These are phyloP conservation scores for Cerioporus squamosus DNA, from an alignment of 1,284 basidiomycete genomes.

Conservation along the genomic window DNA sequence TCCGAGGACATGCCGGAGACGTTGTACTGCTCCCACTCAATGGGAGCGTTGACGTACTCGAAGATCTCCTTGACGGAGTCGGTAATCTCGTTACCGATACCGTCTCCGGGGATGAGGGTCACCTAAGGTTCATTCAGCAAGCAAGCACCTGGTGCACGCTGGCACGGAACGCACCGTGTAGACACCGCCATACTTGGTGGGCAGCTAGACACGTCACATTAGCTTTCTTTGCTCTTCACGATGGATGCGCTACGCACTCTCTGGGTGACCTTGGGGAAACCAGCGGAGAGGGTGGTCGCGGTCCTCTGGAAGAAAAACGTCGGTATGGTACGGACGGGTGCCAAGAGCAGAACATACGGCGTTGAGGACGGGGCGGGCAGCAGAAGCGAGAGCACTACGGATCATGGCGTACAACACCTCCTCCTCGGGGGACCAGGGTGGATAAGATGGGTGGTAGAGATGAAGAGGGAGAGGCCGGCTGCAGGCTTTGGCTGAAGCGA, in stretches of 20 bases:
- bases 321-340: constrained; percentile 7
- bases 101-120: constrained; percentile 95
- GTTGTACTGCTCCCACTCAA: constrained; percentile 99
- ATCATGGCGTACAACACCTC: constrained; percentile 54
- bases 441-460: constrained; percentile 27
- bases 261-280: constrained; percentile 76
- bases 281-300: constrained; percentile 82
- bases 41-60: constrained; percentile 95
- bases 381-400: constrained; percentile 64
- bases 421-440: constrained; percentile 21
- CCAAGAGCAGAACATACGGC: constrained; percentile 47
- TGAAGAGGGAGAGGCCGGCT: constrained; percentile 23
- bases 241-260: constrained; percentile 50
- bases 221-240: constrained; percentile 37
- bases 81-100: constrained; percentile 96
- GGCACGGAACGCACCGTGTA: constrained; percentile 68
- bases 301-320: constrained; percentile 49
- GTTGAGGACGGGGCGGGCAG: constrained; percentile 57
- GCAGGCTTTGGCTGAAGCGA: constrained; percentile 21
- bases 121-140: constrained; percentile 55
- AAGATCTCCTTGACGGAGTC: constrained; percentile 99
- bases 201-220: constrained; percentile 53
- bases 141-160: constrained; percentile 24
- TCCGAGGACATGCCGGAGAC: constrained; percentile 96
- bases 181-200: constrained; percentile 95